phyloP scores from a whole-genome alignment of 2,329 filamentous ascomycete species.

The Ascochyta fabae region DNA sequence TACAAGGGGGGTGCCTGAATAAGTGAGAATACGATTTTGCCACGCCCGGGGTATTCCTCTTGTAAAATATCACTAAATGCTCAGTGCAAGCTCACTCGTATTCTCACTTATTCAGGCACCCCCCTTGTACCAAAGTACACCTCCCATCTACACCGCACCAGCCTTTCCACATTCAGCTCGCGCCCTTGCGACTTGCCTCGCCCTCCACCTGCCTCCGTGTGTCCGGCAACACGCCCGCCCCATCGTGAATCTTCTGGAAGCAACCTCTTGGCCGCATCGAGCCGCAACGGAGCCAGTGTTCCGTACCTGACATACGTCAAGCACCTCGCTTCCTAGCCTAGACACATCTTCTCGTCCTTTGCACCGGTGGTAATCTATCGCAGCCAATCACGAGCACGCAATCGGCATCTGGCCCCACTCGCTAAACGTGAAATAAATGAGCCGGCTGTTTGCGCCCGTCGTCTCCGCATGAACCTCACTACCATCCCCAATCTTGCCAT shows the following conservation, averaged over 20 bases:
- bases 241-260: too few species aligned
- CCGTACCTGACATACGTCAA: background rate
- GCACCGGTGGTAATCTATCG: slow-evolving; percentile 4
- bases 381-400: slow-evolving; percentile 2
- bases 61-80: too few species aligned
- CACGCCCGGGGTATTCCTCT: too few species aligned
- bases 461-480: background rate
- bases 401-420: background rate
- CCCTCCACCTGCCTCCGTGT: background rate
- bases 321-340: background rate
- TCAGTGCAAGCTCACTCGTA: too few species aligned
- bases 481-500: slow-evolving; percentile 3
- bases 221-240: background rate
- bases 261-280: background rate
- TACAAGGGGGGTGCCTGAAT: too few species aligned
- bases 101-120: too few species aligned
- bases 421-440: slow-evolving; percentile 2
- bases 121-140: too few species aligned
- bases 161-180: too few species aligned
- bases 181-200: too few species aligned
- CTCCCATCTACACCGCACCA: too few species aligned
- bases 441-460: background rate
- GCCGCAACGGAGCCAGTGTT: slow-evolving; percentile 1
- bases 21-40: too few species aligned
- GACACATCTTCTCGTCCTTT: slow-evolving; percentile 4